These are phyloP conservation scores for Nakazawaea wyomingensis DNA, from an alignment of 805 yeast species.

Conservation along the genomic window DNA sequence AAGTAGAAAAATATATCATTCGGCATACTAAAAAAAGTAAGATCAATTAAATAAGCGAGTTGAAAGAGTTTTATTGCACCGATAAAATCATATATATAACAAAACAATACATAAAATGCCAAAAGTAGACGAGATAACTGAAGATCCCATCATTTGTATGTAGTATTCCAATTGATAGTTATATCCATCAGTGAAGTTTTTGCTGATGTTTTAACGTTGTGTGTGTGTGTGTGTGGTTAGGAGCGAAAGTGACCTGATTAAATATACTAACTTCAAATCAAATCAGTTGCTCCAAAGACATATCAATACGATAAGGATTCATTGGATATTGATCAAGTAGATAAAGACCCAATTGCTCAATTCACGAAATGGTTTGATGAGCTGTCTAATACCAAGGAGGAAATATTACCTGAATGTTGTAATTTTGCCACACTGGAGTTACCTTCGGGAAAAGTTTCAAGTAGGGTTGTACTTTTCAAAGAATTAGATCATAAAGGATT, in stretches of 20 bases:
- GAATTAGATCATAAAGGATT: constrained; percentile 85
- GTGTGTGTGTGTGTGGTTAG: too few species aligned
- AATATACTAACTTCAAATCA: neutral
- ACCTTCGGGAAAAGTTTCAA: constrained; percentile 87
- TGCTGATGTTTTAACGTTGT: too few species aligned
- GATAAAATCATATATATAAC: neutral
- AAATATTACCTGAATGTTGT: constrained; percentile 75
- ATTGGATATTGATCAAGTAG: constrained; percentile 49
- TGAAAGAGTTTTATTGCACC: neutral
- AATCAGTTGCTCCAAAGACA: constrained; percentile 73
- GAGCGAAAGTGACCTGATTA: neutral
- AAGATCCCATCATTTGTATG: constrained; percentile 26
- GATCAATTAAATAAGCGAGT: too few species aligned
- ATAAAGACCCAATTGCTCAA: constrained; percentile 62
- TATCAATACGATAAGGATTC: constrained; percentile 76
- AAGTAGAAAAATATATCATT: too few species aligned
- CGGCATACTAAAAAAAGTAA: too few species aligned
- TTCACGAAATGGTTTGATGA: constrained; percentile 83
- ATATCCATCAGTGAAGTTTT: too few species aligned
- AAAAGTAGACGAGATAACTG: constrained; percentile 10
- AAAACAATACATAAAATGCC: neutral
- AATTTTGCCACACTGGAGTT: constrained; percentile 83
- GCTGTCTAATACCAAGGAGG: constrained; percentile 49
- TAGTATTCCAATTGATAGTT: neutral
- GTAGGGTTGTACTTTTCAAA: constrained; percentile 80